Evolutionary conservation across 75 land plant genomes (phyloP), one percentile per base, ranked within the genome.

Genomic region (Pinus albicaulis): DNA sequence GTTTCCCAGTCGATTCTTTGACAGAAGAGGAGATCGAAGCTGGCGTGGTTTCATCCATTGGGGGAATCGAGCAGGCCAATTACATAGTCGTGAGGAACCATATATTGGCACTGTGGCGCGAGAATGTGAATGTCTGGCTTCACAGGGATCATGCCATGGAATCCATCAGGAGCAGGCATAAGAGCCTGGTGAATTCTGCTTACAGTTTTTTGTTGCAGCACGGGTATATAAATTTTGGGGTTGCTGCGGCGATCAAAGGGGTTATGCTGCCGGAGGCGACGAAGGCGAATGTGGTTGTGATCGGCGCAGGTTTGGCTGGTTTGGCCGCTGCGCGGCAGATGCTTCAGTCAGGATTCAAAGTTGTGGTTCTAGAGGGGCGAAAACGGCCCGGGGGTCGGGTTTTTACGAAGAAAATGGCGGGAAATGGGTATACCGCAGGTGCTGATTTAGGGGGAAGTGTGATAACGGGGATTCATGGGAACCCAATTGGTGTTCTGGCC

Each of bases 391-490:
- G 97, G 3, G 98, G 99, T 0, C 82, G 97, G 20, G 99, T 94
- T 6, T 82, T 85, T 76, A 90, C 95, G 13, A 80, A 61, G 82
- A 86, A 79, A 71, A 92, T 94, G 99, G 71, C 83, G 26, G 92
- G 85, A 4, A 85, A 77, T 0, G 80, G 72, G 6, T 76, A 84
- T 52, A 59, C 53, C 19, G 99, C 92, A 0, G 90, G 95, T 3
- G 98, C 83, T 7, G 99, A 96, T 80, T 80, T 96, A 14, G 99
- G 99, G 13, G 99, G 95, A 5, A 92, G 95, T 58, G 99, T 96
- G 15, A 82, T 96, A 44, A 96, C 99, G 4, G 98, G 99, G 25
- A 90, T 94, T 7, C 89, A 94, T 76, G 99, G 98, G 55, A 96
- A 96, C 68, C 99, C 99, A 3, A 60, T 96, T 0, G 99, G 98